Evolutionary conservation across 768 basidiomycete genomes (phyloP).

Genomic region (Russula compacta): DNA sequence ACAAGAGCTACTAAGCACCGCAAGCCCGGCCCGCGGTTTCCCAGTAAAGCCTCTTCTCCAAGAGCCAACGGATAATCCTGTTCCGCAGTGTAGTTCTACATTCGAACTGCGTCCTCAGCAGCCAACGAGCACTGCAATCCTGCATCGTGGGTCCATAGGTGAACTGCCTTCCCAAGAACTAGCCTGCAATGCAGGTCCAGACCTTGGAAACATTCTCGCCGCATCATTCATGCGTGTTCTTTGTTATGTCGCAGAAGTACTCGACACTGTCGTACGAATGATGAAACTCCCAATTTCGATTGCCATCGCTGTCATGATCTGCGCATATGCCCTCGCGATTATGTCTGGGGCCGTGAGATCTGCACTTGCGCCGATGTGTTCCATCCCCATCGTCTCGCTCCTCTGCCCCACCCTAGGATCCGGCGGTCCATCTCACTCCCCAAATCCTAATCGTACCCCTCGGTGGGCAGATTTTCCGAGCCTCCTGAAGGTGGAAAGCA

Average conservation of each 20-base stretch:
- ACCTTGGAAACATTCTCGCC: background rate
- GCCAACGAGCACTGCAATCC: background rate
- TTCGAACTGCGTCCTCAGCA: background rate
- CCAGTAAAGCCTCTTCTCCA: background rate
- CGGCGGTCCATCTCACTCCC: conserved; percentile 7
- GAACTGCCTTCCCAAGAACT: background rate
- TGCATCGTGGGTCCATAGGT: background rate
- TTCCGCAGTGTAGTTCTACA: background rate
- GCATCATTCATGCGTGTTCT: background rate
- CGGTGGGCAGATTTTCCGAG: conserved; percentile 52
- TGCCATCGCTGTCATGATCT: conserved; percentile 42
- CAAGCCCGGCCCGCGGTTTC: background rate
- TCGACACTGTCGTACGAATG: conserved; percentile 37
- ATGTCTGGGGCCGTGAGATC: conserved; percentile 37
- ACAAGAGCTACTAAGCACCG: background rate
- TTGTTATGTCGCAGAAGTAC: conserved; percentile 40
- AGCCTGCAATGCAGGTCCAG: no score
- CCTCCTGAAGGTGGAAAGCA: conserved; percentile 50
- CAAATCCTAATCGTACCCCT: conserved; percentile 20
- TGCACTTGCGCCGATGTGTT: conserved; percentile 50
- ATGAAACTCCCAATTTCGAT: conserved; percentile 50
- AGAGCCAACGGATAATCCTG: background rate
- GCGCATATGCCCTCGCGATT: conserved; percentile 36
- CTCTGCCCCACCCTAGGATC: conserved; percentile 16
- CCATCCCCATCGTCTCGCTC: conserved; percentile 56